Evolutionary conservation across 2,329 filamentous ascomycete genomes (phyloP).

Genomic region (Escovopsis sp.): DNA sequence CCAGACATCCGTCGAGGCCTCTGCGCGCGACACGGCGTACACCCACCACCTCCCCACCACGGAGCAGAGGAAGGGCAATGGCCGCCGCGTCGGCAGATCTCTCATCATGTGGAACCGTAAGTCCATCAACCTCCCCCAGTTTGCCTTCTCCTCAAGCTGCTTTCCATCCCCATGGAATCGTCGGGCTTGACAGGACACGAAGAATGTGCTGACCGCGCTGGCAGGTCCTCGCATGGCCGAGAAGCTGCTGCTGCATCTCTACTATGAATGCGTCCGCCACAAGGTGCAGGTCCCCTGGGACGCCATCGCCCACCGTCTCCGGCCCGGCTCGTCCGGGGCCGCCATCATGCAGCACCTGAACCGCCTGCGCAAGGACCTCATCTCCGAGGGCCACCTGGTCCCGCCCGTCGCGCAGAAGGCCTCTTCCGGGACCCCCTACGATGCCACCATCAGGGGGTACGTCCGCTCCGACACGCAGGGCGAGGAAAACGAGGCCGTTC

Average conservation of each 20-base stretch:
- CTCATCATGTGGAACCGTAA: constrained; percentile 30
- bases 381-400: constrained; percentile 27
- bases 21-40: constrained; percentile 8
- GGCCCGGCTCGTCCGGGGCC: constrained; percentile 24
- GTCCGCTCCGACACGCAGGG: constrained; percentile 14
- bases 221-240: constrained; percentile 31
- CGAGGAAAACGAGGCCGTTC: constrained; percentile 12
- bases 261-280: constrained; percentile 23
- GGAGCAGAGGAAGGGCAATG: constrained; percentile 14
- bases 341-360: constrained; percentile 24
- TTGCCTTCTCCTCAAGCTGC: not conserved
- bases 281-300: constrained; percentile 25
- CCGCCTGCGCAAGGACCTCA: constrained; percentile 19
- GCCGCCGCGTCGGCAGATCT: constrained; percentile 19
- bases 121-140: constrained; percentile 7
- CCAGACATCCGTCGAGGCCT: constrained; percentile 1
- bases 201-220: not conserved
- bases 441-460: constrained; percentile 19
- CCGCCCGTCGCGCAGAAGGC: constrained; percentile 21
- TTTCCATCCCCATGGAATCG: not conserved
- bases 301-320: constrained; percentile 24
- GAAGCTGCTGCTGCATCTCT: constrained; percentile 26
- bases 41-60: constrained; percentile 13
- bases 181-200: too few species aligned
- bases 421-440: constrained; percentile 6